Evolutionary conservation across 2,329 filamentous ascomycete genomes (phyloP), one percentile per base, ranked within the genome.

Genomic region (Aschersonia sp.): DNA sequence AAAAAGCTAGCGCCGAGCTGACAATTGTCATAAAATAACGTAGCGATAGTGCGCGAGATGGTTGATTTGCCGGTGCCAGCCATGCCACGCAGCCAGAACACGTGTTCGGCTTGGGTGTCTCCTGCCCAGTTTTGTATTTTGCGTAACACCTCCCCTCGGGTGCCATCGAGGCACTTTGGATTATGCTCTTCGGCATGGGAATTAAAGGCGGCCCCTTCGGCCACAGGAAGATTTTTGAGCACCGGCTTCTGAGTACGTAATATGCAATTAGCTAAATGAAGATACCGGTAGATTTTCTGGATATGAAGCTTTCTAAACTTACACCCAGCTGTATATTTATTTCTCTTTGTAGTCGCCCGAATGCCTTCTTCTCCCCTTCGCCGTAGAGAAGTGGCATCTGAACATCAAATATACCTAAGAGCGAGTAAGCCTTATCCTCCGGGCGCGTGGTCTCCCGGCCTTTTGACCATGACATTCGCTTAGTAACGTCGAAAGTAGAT

Each of bases 61-160:
- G 63, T 68, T 1, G 65, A 68, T 41, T 67, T 68, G 1, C 65
- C 64, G 0, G 62, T 67, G 0, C 64, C 64, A 9, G 62, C 63
- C 56, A 63, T 64, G 5, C 63, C 64, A 9, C 60, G 61, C 0
- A 68, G 54, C 64, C 60, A 67, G 44, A 66, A 64, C 4, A 66
- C 53, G 5, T 52, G 32, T 30, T 63, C 48, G 14, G 47, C 45
- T 4, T 53, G n/a, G 1, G 48, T 45, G 32, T 54, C 43, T 1
- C 51, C 45, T 10, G 52, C 52, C 65, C 62, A 67, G 2, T 49
- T 11, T 11, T 30, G 29, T 8, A 58, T 51, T 4, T 54, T 30
- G 1, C 45, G 2, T 2, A 66, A 55, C 5, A 69, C 56, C 0
- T 64, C 53, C 2, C 53, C 50, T 46, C 61, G 56, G 1, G 64